Evolutionary conservation across 495 filamentous ascomycete genomes (phyloP), one percentile per base, ranked within the genome.

Genomic region (Parmelia sp.): DNA sequence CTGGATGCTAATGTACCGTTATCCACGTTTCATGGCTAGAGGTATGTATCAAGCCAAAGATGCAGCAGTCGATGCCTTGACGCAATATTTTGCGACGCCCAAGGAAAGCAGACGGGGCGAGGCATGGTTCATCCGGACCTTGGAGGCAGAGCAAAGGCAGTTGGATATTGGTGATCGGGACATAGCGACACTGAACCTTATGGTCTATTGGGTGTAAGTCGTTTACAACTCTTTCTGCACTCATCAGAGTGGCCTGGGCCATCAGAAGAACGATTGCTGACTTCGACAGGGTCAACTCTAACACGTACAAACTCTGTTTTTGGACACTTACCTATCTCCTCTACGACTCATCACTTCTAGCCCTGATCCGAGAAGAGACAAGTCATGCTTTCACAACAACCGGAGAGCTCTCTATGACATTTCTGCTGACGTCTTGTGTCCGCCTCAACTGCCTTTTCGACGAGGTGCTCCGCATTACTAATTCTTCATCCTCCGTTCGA

Each of bases 301-400:
- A 75, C 40, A 59, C 70, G 10, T 68, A 64, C 65, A 75, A 70
- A 59, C 42, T 70, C 5, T 33, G 42, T 27, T 74, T 75, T 61
- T 76, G 73, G 73, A 55, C 70, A 17, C 12, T 74, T 17, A 29
- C 65, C 8, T 63, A 74, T 53, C 57, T 73, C 23, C 44, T 74
- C 12, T 29, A 59, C 61, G 45, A 67, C 1, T 61, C 60, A 3
- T 51, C 15, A 10, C 62, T 76, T n/a, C 27, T 66, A 5, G n/a
- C 57, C 2, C 33, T 37, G 7, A 64, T 74, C 31, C 27, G 39
- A 21, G 53, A 59, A 36, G 62, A 66, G 31, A 67, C 37, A 21
- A 29, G 12, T 1, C 40, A 56, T n/a, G 57, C 65, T 21, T 25
- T 72, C 27, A 44, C 33, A 23, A 44, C 33, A 23, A 44, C 23